Evolutionary conservation across 2,329 filamentous ascomycete genomes (phyloP), one percentile per base, ranked within the genome.

Genomic region (Penicillium sp.): DNA sequence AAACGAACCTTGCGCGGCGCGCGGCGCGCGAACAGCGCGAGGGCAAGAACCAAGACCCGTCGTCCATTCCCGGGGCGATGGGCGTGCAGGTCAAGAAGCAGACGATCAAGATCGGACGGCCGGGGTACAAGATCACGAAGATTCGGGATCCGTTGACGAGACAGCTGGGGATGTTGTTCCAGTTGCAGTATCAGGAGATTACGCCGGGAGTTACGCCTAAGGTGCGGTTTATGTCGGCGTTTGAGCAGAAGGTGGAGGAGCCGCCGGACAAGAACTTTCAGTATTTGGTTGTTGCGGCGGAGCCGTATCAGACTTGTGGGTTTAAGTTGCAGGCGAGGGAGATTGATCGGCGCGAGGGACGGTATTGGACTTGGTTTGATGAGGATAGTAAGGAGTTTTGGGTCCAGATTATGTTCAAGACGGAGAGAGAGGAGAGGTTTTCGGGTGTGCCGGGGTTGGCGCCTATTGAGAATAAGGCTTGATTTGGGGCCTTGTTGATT

Each of bases 51-150:
- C 75, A 75, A 57, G 78, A 83, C 55, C 77, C 77, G 34, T 78
- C 85, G 53, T 73, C 85, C 17, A 75, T 85, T 46, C 86, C 88
- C 8, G 77, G 85, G 2, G 87, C 86, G 42, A 84, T 94, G 63
- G 81, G 85, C 2, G 88, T 88, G 53, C 83, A 85, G 61, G 78
- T 87, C n/a, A 81, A 84, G 66, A 83, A 83, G 66, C 94, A 95
- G 64, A 74, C 88, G 13, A 83, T 97, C 66, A 96, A 96, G 80
- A 97, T 98, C 61, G 93, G 93, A 3, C 80, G 91, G 6, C 93
- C 93, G 0, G 93, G 93, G 0, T 98, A 97, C 75, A 94, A 95
- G 70, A 96, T 98, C 69, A 96, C 90, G 19, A 98, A 98, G 76
- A 84, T 91, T 41, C 80, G 89, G 55, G 91, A 98, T 68, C 87